A percentile compares a stretch with the other conserved stretches of the same genome.
Evolutionary conservation across 352 stramenopile genomes (phyloP).

Genomic region (Globisporangium echinulatum): DNA sequence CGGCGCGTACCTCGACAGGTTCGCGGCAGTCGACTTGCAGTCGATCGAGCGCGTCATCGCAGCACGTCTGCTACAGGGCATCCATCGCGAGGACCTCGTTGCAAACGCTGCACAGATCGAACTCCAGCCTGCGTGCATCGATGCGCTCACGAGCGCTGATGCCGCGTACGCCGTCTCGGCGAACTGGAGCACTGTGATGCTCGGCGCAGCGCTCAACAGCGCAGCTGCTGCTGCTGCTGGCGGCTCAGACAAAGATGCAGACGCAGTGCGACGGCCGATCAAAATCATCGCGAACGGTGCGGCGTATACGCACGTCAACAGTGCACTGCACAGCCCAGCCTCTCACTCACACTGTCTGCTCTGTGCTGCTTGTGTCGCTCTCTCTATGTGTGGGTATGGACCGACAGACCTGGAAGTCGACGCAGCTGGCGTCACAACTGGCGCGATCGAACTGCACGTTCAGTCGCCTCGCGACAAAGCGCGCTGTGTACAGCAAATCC

Average conservation of each 20-base stretch:
- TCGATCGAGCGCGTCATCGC: constrained; percentile 44
- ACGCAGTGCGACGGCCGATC: background rate
- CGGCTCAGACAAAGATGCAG: background rate
- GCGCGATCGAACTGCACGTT: constrained; percentile 39
- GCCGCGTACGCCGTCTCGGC: constrained; percentile 43
- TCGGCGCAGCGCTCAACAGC: constrained; percentile 23
- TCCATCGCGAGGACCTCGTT: constrained; percentile 16
- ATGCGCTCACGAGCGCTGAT: constrained; percentile 19
- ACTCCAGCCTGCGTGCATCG: constrained; percentile 23
- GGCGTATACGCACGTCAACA: background rate
- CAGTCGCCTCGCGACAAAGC: constrained; percentile 61
- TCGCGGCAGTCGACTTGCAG: constrained; percentile 30
- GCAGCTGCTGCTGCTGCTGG: background rate
- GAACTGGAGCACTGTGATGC: constrained; percentile 57
- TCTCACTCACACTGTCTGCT: background rate
- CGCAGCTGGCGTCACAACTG: constrained; percentile 32
- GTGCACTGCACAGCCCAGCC: background rate
- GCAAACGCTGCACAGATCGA: constrained; percentile 9
- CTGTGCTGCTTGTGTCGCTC: no score
- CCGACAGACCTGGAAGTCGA: constrained; percentile 42
- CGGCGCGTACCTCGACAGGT: constrained; percentile 33
- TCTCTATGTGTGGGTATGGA: background rate
- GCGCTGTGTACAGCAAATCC: constrained; percentile 17
- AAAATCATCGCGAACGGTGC: constrained; percentile 53
- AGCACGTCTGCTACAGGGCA: constrained; percentile 24